These are phyloP conservation scores for Metarhizium anisopliae DNA, from an alignment of 2,329 filamentous ascomycete genomes.

Conservation along the genomic window DNA sequence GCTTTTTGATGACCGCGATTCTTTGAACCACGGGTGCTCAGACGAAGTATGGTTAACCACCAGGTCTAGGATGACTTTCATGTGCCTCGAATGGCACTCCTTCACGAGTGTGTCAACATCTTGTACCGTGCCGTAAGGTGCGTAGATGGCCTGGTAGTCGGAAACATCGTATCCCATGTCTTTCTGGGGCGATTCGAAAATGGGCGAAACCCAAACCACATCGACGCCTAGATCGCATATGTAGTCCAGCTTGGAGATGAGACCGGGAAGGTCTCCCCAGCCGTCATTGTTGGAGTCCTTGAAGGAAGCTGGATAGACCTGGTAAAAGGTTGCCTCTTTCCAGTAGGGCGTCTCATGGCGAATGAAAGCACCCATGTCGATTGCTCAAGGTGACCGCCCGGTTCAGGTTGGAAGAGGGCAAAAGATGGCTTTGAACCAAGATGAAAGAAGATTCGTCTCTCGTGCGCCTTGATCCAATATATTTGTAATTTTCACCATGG, in stretches of 20 bases:
- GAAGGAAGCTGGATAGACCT: conserved; percentile 52
- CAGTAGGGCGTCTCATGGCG: conserved; percentile 28
- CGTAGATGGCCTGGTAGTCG: conserved; percentile 37
- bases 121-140: conserved; percentile 52
- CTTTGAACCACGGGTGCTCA: conserved; percentile 49
- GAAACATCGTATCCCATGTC: conserved; percentile 61
- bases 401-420: neutral
- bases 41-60: conserved; percentile 61
- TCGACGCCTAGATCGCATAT: conserved; percentile 52
- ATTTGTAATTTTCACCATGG: no score
- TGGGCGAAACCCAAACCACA: conserved; percentile 45
- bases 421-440: neutral
- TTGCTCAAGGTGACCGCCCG: neutral
- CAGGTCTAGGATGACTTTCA: conserved; percentile 63
- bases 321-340: conserved; percentile 38
- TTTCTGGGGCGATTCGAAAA: conserved; percentile 34
- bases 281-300: conserved; percentile 50
- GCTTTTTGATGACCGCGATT: conserved; percentile 39
- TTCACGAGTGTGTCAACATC: conserved; percentile 56
- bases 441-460: neutral
- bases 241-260: conserved; percentile 57
- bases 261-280: conserved; percentile 56
- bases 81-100: conserved; percentile 47
- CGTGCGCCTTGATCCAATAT: neutral
- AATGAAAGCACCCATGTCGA: neutral